A percentile compares a stretch with the other conserved stretches of the same genome.
phyloP scores from a whole-genome alignment of 352 stramenopile genomes.

The Phytophthora palmivora region DNA sequence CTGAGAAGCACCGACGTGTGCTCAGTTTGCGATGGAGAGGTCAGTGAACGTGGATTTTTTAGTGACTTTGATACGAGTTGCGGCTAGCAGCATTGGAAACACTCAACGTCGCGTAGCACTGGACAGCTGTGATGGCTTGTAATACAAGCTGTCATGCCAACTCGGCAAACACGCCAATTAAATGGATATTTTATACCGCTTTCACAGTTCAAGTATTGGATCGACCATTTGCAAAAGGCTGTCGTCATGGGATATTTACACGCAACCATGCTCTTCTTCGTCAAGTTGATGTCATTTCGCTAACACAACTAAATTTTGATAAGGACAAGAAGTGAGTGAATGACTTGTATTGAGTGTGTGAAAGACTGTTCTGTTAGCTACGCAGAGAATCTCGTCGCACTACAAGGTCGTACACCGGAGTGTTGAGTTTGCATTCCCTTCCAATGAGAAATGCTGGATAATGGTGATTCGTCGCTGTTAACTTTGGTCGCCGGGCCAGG shows the following conservation, averaged over 20 bases:
- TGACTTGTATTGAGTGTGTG: slow-evolving; percentile 18
- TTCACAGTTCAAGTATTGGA: too few species aligned
- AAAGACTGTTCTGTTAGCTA: slow-evolving; percentile 24
- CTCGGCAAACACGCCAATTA: background rate
- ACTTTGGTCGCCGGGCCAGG: slow-evolving; percentile 31
- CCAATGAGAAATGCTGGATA: slow-evolving; percentile 32
- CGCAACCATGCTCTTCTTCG: too few species aligned
- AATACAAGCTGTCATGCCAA: background rate
- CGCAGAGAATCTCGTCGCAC: slow-evolving; percentile 11
- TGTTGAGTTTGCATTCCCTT: slow-evolving; percentile 31
- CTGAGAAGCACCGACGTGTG: slow-evolving; percentile 27
- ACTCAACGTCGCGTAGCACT: slow-evolving; percentile 29
- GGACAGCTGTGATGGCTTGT: slow-evolving; percentile 14
- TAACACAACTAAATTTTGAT: too few species aligned
- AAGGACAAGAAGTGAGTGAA: background rate
- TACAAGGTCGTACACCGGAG: background rate
- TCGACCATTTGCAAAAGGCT: too few species aligned
- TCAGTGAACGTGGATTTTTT: slow-evolving; percentile 5
- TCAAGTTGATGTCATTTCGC: background rate
- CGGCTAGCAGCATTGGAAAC: slow-evolving; percentile 38
- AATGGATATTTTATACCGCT: too few species aligned
- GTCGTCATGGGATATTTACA: too few species aligned
- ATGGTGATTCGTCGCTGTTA: slow-evolving; percentile 5
- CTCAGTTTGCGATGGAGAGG: background rate
- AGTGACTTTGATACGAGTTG: slow-evolving; percentile 30